These are phyloP conservation scores for Talaromyces sp. DNA, from an alignment of 2,329 filamentous ascomycete genomes.

Conservation along the genomic window DNA sequence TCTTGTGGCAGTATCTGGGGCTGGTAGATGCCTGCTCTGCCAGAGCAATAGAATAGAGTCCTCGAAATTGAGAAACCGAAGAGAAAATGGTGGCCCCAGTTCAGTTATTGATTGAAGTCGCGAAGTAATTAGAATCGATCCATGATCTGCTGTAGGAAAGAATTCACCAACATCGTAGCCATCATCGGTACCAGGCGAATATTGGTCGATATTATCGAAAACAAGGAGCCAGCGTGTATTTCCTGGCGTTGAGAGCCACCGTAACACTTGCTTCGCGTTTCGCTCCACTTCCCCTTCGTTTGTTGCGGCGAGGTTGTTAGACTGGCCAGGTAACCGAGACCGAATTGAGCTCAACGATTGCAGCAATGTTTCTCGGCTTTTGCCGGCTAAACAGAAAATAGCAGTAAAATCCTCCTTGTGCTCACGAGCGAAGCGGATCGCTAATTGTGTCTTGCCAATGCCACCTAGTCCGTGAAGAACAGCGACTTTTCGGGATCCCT, in stretches of 20 bases:
- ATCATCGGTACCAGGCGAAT: neutral
- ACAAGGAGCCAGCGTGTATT: neutral
- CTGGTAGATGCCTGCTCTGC: neutral
- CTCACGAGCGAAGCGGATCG: slow-evolving; percentile 17
- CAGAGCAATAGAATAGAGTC: neutral
- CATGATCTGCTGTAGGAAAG: slow-evolving; percentile 32
- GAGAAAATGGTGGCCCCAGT: slow-evolving; percentile 33
- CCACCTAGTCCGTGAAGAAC: neutral
- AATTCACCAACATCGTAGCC: slow-evolving; percentile 2
- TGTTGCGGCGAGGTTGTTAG: neutral
- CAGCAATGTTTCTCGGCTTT: slow-evolving; percentile 23
- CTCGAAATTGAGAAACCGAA: slow-evolving; percentile 33
- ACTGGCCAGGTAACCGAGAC: slow-evolving; percentile 18
- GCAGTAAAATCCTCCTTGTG: slow-evolving; percentile 20
- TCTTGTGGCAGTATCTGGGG: neutral
- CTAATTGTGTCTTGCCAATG: neutral
- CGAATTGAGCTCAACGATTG: slow-evolving; percentile 25
- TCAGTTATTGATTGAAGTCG: slow-evolving; percentile 33
- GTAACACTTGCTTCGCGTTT: neutral
- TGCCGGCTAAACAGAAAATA: slow-evolving; percentile 24
- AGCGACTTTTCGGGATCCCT: neutral
- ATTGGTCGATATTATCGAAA: slow-evolving; percentile 13
- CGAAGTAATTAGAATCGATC: slow-evolving; percentile 46
- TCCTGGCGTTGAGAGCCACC: neutral
- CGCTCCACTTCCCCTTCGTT: neutral